Base-by-base conservation (phyloP, 129 eudicot species). In the Centaurea solstitialis region DNA sequence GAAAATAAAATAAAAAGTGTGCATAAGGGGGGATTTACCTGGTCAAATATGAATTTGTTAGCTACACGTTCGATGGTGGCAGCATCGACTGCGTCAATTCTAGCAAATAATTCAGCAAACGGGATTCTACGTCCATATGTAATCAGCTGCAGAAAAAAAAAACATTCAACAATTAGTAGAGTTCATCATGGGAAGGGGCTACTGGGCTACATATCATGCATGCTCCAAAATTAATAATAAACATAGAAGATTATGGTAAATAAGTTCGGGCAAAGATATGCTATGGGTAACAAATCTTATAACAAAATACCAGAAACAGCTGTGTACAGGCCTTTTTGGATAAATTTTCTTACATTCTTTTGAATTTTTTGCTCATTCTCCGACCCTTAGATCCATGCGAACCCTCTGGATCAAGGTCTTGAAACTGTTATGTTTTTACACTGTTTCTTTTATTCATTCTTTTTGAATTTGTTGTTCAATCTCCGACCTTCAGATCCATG, bases 81-180 rank as follows among this genome's bases (percentile, higher is more conserved):
- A 53, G 94, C 88, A 90, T 94, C 88, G 2, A 94, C 97, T 11
- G 89, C 93, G 67, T 94, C 99, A 72, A 94, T 94, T 88, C 99
- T 90, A 74, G 97, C 97, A 87, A 94, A 94, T 76, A 92, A 85
- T 74, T 94, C 99, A 5, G 99, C 94, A 43, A 75, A 86, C 61
- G 99, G 97, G 73, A 92, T 92, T 83, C 99, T 92, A 82, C 99
- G 87, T 37, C 97, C 99, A 80, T 92, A 94, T 71, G 99, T 94
- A 80, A 94, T 87, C 80, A 94, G 50, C 99, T 94, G 97, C 89
- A 84, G 71, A 69, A 18, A 2, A 64, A 2, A 64, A 12, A 64
- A 70, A 1, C 20, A 67, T 50, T 40, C 61, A 33, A 4, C n/a
- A 23, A 57, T 24, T 39, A 30, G 39, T 65, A 50, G 18, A 61